A percentile compares a stretch with the other conserved stretches of the same genome.
phyloP scores from a whole-genome alignment of 306 rosid genomes.

The Ormosia semicastrata region DNA sequence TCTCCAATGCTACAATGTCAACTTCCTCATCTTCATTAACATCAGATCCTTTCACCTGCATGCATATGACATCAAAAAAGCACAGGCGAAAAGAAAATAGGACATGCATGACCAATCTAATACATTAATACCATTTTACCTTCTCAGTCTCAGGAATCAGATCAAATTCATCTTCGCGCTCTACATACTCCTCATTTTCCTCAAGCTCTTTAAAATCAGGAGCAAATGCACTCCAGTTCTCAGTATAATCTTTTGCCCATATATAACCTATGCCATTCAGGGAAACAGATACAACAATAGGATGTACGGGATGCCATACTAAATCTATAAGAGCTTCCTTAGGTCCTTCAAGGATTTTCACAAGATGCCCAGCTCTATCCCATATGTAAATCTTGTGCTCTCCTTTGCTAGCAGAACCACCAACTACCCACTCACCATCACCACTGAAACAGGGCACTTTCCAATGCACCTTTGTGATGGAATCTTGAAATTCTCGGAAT shows the following conservation, averaged over 20 bases:
- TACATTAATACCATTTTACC: slow-evolving; percentile 38
- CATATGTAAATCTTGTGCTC: slow-evolving; percentile 96
- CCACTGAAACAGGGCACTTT: slow-evolving; percentile 99
- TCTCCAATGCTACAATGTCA: slow-evolving; percentile 75
- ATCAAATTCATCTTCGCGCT: slow-evolving; percentile 97
- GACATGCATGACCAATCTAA: background rate
- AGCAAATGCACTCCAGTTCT: slow-evolving; percentile 99
- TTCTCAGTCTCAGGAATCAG: slow-evolving; percentile 84
- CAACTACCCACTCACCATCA: slow-evolving; percentile 97
- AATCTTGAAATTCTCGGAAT: slow-evolving; percentile 92
- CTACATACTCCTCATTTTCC: slow-evolving; percentile 93
- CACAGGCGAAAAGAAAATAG: background rate
- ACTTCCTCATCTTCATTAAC: slow-evolving; percentile 85
- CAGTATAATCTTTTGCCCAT: slow-evolving; percentile 98
- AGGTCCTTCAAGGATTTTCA: slow-evolving; percentile 98
- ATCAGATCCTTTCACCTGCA: slow-evolving; percentile 79
- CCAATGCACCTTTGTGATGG: slow-evolving; percentile 95
- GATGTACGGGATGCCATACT: slow-evolving; percentile 96
- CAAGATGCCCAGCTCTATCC: slow-evolving; percentile 98
- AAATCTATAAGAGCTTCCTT: slow-evolving; percentile 95
- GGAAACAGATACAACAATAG: slow-evolving; percentile 91
- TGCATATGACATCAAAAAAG: slow-evolving; percentile 7
- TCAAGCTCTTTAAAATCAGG: slow-evolving; percentile 99
- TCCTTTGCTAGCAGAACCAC: slow-evolving; percentile 99
- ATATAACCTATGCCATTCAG: slow-evolving; percentile 80